These are phyloP conservation scores for Hyaloscypha variabilis DNA, from an alignment of 495 filamentous ascomycete species.

Conservation along the genomic window DNA sequence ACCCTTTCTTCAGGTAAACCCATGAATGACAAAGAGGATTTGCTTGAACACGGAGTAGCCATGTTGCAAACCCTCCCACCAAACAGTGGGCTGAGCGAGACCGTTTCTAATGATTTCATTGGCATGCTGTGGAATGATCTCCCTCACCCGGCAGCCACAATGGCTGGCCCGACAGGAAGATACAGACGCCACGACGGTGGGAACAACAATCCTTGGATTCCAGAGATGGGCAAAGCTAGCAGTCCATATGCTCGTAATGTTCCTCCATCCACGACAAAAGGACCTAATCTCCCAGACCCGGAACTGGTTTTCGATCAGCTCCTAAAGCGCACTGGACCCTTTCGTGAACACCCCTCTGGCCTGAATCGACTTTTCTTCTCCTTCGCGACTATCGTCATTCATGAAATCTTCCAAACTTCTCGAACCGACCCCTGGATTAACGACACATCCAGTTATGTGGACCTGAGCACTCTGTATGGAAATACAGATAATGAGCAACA, in stretches of 20 bases:
- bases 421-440: conserved; percentile 59
- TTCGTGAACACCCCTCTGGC: conserved; percentile 43
- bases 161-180: conserved; percentile 27
- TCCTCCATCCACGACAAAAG: conserved; percentile 59
- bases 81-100: conserved; percentile 35
- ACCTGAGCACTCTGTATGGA: conserved; percentile 83
- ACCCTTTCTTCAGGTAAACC: conserved; percentile 39
- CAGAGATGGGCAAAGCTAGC: conserved; percentile 61
- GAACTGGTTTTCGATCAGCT: conserved; percentile 71
- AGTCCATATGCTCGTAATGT: conserved; percentile 76
- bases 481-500: conserved; percentile 78
- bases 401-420: conserved; percentile 44
- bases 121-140: conserved; percentile 69
- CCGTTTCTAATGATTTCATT: conserved; percentile 60
- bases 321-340: conserved; percentile 37
- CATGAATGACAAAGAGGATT: conserved; percentile 38
- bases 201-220: conserved; percentile 64
- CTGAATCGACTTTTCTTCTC: conserved; percentile 89
- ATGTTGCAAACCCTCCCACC: conserved; percentile 39
- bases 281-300: conserved; percentile 45
- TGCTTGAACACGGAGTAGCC: conserved; percentile 41
- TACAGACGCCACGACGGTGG: conserved; percentile 75
- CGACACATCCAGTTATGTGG: conserved; percentile 81
- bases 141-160: conserved; percentile 50
- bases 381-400: conserved; percentile 85